A percentile compares a stretch with the other conserved stretches of the same genome.
These are phyloP conservation scores for Agrostemma githago DNA, from an alignment of 148 eudicot genomes.

Conservation along the genomic window DNA sequence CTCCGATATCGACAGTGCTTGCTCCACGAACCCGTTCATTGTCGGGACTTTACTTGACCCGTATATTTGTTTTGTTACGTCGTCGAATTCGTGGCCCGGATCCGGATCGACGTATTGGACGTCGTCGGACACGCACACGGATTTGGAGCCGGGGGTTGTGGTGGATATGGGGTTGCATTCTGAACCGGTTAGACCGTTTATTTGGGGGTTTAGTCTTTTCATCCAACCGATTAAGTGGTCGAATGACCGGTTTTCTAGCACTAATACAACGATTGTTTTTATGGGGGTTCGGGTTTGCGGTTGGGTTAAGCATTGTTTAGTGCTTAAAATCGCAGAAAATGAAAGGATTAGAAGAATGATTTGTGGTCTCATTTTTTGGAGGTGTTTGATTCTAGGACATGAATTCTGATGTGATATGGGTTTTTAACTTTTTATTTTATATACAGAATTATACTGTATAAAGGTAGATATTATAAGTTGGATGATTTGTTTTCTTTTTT, in stretches of 20 bases:
- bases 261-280: constrained; percentile 71
- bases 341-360: constrained; percentile 12
- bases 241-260: constrained; percentile 86
- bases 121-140: constrained; percentile 57
- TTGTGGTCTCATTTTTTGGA: constrained; percentile 10
- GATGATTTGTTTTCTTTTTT: not conserved
- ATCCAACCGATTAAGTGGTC: constrained; percentile 97
- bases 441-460: not conserved
- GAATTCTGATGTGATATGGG: not conserved
- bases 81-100: constrained; percentile 90
- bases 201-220: constrained; percentile 64
- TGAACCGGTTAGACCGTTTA: constrained; percentile 71
- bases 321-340: not conserved
- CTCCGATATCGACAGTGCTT: constrained; percentile 49
- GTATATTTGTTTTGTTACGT: constrained; percentile 65
- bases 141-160: constrained; percentile 22
- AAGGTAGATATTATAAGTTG: not conserved
- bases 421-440: not conserved
- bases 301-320: constrained; percentile 19
- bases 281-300: constrained; percentile 50
- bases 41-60: constrained; percentile 53
- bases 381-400: not conserved
- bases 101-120: constrained; percentile 83
- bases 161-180: constrained; percentile 76
- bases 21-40: constrained; percentile 81